phyloP scores from a whole-genome alignment of 1,139 yeast species.

The Geotrichum klebahnii region DNA sequence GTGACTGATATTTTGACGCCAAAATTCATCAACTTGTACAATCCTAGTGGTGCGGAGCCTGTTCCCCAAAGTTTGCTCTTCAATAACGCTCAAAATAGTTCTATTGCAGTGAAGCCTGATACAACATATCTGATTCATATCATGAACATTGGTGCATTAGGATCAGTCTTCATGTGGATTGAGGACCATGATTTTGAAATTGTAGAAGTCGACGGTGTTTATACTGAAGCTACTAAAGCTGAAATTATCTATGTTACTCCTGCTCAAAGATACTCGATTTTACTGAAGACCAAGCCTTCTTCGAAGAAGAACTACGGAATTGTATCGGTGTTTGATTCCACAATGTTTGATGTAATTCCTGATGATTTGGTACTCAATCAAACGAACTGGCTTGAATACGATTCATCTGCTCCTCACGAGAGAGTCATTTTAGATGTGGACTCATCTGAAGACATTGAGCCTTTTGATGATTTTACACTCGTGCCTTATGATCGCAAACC shows the following conservation, averaged over 20 bases:
- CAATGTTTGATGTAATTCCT: conserved; percentile 74
- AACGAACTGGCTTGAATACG: conserved; percentile 68
- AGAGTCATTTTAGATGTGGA: conserved; percentile 40
- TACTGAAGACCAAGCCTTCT: conserved; percentile 63
- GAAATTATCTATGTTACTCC: conserved; percentile 60
- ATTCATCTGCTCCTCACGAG: conserved; percentile 46
- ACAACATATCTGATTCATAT: conserved; percentile 76
- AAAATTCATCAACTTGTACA: conserved; percentile 60
- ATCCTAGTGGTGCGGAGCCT: conserved; percentile 97
- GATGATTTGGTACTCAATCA: conserved; percentile 58
- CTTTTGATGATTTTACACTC: conserved; percentile 57
- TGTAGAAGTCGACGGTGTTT: conserved; percentile 79
- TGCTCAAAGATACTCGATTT: conserved; percentile 75
- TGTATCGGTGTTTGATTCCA: conserved; percentile 69
- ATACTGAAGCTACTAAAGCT: conserved; percentile 62
- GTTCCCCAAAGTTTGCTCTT: conserved; percentile 74
- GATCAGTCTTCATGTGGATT: conserved; percentile 76
- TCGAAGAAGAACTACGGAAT: conserved; percentile 66
- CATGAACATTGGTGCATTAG: conserved; percentile 80
- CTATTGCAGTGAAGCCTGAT: conserved; percentile 70
- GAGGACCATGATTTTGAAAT: conserved; percentile 81
- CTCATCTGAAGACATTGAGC: conserved; percentile 37
- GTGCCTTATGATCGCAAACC: conserved; percentile 53
- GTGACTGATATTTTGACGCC: conserved; percentile 49
- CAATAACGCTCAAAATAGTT: conserved; percentile 69